Evolutionary conservation across 202 grass and related monocot genomes (phyloP).

Genomic region (Schoenoplectus triqueter): DNA sequence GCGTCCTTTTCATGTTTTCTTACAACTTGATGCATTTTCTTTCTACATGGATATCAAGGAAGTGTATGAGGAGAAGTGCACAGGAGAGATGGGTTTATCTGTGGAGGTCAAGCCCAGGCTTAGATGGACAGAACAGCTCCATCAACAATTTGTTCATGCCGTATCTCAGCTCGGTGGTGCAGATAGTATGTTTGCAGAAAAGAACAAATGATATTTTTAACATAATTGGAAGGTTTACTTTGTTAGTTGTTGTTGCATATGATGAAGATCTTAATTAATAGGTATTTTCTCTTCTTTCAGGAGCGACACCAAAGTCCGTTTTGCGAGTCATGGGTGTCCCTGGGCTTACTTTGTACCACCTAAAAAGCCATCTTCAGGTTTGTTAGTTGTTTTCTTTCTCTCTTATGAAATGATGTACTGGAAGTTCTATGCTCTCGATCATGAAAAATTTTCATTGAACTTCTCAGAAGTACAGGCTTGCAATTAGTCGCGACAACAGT

Average conservation of each 20-base stretch:
- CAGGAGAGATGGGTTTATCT: conserved; percentile 18
- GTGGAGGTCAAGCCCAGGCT: conserved; percentile 54
- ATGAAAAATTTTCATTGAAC: neutral
- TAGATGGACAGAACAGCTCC: conserved; percentile 77
- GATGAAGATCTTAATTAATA: conserved; percentile 10
- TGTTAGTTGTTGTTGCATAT: neutral
- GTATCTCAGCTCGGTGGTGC: conserved; percentile 77
- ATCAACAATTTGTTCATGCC: conserved; percentile 61
- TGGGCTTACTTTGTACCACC: conserved; percentile 80
- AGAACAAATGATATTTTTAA: neutral
- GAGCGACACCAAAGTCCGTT: conserved; percentile 82
- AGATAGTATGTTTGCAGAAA: conserved; percentile 55
- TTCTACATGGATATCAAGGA: conserved; percentile 48
- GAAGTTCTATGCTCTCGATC: conserved; percentile 26
- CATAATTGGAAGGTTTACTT: neutral
- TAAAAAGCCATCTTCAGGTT: conserved; percentile 97
- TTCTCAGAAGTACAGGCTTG: conserved; percentile 76
- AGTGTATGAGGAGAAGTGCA: conserved; percentile 41
- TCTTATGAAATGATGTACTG: neutral
- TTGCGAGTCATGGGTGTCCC: conserved; percentile 72
- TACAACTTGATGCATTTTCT: conserved; percentile 38
- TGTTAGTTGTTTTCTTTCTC: neutral
- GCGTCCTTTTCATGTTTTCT: conserved; percentile 49
- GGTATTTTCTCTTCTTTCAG: conserved; percentile 52
- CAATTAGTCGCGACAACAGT: conserved; percentile 43